Conservation (phyloP, 257 asterid genomes). For the Penstemon newberryi region DNA sequence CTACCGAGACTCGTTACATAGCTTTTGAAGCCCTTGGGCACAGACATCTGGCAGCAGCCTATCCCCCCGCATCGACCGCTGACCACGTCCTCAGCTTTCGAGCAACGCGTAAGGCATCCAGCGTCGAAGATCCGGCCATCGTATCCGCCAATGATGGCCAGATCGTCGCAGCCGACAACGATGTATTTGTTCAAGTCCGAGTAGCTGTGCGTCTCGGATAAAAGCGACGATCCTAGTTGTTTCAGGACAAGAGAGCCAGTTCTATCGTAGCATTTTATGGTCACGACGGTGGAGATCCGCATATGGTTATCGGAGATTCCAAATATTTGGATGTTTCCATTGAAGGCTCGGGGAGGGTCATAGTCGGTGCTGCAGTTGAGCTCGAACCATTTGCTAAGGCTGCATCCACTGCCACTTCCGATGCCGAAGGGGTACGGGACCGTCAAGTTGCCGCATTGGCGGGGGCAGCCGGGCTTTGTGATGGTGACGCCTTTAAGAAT, state of each 20-base stretch:
- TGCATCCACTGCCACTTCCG: constrained; percentile 44
- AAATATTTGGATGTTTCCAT: constrained; percentile 23
- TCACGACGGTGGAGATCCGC: constrained; percentile 47
- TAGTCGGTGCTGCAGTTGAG: constrained; percentile 51
- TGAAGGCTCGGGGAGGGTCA: constrained; percentile 47
- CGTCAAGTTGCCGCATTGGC: constrained; percentile 55
- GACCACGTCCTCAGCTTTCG: constrained; percentile 34
- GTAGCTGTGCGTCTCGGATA: constrained; percentile 38
- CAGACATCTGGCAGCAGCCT: constrained; percentile 76
- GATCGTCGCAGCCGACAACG: constrained; percentile 70
- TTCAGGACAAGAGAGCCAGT: constrained; percentile 24
- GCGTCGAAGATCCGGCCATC: constrained; percentile 34
- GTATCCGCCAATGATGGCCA: constrained; percentile 36
- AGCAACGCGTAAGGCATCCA: constrained; percentile 58
- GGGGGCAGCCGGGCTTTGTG: constrained; percentile 41
- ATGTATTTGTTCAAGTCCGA: constrained; percentile 52
- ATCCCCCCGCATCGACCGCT: constrained; percentile 57
- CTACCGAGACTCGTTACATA: no score
- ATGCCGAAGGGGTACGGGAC: constrained; percentile 67
- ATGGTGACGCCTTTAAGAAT: constrained; percentile 34
- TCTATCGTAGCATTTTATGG: constrained; percentile 44
- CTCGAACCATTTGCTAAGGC: constrained; percentile 21
- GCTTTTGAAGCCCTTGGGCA: constrained; percentile 47
- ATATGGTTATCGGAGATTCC: constrained; percentile 57
- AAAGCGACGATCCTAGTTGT: no score